A percentile compares a stretch with the other conserved stretches of the same genome.
These are phyloP conservation scores for Saccharomycopsis schoenii DNA, from an alignment of 805 yeast genomes.

Conservation along the genomic window DNA sequence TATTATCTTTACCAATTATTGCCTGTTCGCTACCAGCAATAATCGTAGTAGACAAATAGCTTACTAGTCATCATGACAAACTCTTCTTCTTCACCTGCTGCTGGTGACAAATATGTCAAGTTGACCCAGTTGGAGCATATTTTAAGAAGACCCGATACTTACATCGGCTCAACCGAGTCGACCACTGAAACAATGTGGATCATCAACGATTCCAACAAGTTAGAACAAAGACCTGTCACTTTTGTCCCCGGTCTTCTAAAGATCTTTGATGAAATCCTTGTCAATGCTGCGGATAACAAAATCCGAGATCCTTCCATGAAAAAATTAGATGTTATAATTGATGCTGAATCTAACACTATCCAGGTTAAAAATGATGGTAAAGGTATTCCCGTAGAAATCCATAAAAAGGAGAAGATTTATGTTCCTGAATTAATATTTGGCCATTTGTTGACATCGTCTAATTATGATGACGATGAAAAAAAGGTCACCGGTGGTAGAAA, in stretches of 20 bases:
- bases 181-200: constrained; percentile 81
- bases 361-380: constrained; percentile 86
- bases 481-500: constrained; percentile 98
- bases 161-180: constrained; percentile 88
- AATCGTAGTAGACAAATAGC: background rate
- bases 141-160: constrained; percentile 93
- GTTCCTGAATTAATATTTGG: constrained; percentile 97
- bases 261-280: constrained; percentile 93
- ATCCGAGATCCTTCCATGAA: constrained; percentile 90
- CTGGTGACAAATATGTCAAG: constrained; percentile 71
- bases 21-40: too few relatives aligned
- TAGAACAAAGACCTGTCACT: constrained; percentile 46
- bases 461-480: constrained; percentile 90
- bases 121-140: constrained; percentile 94
- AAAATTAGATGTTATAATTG: constrained; percentile 71
- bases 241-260: constrained; percentile 95
- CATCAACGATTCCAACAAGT: constrained; percentile 51
- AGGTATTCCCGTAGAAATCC: constrained; percentile 93
- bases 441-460: constrained; percentile 85
- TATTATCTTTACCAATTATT: too few relatives aligned
- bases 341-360: constrained; percentile 62
- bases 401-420: constrained; percentile 80
- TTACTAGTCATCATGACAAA: background rate
- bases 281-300: constrained; percentile 97
- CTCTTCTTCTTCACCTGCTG: background rate